A percentile compares a stretch with the other conserved stretches of the same genome.
Evolutionary conservation across 225 moss, liverwort and hornwort species (phyloP).

Genomic region (Pseudoscleropodium purum): DNA sequence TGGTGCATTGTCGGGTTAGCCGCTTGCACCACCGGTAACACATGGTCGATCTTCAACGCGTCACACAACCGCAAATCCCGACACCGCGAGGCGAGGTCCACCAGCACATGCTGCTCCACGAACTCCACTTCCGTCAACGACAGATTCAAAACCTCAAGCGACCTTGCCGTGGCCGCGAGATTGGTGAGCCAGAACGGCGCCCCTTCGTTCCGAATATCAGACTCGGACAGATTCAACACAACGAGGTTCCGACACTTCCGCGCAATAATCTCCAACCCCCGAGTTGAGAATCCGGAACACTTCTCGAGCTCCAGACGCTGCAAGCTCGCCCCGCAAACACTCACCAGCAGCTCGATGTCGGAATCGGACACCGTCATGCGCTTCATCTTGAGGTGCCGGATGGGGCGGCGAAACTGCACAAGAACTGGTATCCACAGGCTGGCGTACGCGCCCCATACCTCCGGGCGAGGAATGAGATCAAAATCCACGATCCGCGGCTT

Average conservation of each 20-base stretch:
- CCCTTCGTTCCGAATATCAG: slow-evolving; percentile 1
- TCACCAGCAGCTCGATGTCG: slow-evolving; percentile 32
- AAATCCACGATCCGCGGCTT: slow-evolving; percentile 54
- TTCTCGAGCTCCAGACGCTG: slow-evolving; percentile 37
- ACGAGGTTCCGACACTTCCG: slow-evolving; percentile 13
- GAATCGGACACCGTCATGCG: slow-evolving; percentile 32
- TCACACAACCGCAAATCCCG: slow-evolving; percentile 28
- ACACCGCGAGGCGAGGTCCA: slow-evolving; percentile 29
- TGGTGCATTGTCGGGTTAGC: slow-evolving; percentile 4
- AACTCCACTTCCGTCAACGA: slow-evolving; percentile 29
- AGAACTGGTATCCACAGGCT: slow-evolving; percentile 26
- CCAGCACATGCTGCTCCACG: slow-evolving; percentile 27
- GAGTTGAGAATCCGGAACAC: slow-evolving; percentile 43
- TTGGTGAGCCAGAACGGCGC: slow-evolving; percentile 20
- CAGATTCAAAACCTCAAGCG: slow-evolving; percentile 32
- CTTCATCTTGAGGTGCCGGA: slow-evolving; percentile 37
- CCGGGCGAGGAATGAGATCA: slow-evolving; percentile 34
- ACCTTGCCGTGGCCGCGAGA: slow-evolving; percentile 15
- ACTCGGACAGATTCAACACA: slow-evolving; percentile 25
- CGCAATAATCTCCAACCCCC: slow-evolving; percentile 24
- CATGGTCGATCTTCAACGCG: slow-evolving; percentile 16
- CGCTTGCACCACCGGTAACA: slow-evolving; percentile 27
- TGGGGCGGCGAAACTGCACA: neutral
- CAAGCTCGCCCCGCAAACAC: slow-evolving; percentile 17
- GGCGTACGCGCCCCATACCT: slow-evolving; percentile 48